phyloP scores from a whole-genome alignment of 2,329 filamentous ascomycete species.

The Pseudomassariella vexata region DNA sequence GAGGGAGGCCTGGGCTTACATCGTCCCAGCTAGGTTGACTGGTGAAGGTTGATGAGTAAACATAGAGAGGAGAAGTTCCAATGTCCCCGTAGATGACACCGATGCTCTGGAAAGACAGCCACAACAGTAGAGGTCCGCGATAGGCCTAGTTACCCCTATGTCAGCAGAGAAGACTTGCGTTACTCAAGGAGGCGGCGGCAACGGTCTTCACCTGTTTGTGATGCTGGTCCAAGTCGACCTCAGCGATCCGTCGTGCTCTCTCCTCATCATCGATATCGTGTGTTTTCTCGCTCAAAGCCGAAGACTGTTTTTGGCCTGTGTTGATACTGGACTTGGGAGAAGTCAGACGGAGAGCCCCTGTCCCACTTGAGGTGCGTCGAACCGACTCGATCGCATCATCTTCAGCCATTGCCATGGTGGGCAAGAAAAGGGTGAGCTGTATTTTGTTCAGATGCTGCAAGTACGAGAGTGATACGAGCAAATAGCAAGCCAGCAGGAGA shows the following conservation, averaged over 20 bases:
- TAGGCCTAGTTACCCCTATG: conserved; percentile 4
- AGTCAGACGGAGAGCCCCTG: too few species aligned
- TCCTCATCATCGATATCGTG: conserved; percentile 5
- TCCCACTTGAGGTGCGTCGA: too few species aligned
- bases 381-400: too few species aligned
- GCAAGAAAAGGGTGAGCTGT: too few species aligned
- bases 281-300: too few species aligned
- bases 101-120: conserved; percentile 55
- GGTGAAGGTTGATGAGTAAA: conserved; percentile 59
- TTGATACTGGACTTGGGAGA: too few species aligned
- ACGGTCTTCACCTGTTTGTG: conserved; percentile 4
- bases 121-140: conserved; percentile 5
- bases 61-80: conserved; percentile 56
- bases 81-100: conserved; percentile 64
- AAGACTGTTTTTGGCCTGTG: too few species aligned
- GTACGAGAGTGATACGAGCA: too few species aligned
- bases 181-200: not conserved
- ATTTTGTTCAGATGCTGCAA: too few species aligned
- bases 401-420: too few species aligned
- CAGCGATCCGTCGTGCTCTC: conserved; percentile 6
- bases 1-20: not conserved
- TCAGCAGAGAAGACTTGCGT: too few species aligned
- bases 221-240: conserved; percentile 3
- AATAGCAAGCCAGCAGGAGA: too few species aligned
- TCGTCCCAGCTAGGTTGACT: conserved; percentile 47